Percentiles rank a stretch among this genome's conserved stretches.
phyloP scores from a whole-genome alignment of 2,329 filamentous ascomycete genomes.

The Periconia digitata region DNA sequence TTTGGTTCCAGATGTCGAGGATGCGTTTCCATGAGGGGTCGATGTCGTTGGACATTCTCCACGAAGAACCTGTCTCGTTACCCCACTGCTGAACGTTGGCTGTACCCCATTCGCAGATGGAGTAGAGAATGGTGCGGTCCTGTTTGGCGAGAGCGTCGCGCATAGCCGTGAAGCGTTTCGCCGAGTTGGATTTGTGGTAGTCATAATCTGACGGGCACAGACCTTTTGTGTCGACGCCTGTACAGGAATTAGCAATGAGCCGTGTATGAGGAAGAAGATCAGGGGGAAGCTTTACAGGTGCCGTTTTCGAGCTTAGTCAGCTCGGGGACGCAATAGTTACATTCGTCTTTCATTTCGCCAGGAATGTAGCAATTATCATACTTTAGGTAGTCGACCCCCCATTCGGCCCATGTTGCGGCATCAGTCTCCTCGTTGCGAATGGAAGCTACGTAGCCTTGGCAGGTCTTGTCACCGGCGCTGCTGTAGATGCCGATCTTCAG shows the following conservation, averaged over 20 bases:
- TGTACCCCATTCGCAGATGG: slow-evolving; percentile 39
- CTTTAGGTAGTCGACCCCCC: slow-evolving; percentile 34
- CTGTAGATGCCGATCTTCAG: slow-evolving; percentile 65
- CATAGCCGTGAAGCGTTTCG: slow-evolving; percentile 51
- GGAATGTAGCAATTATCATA: slow-evolving; percentile 42
- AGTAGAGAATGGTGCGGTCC: slow-evolving; percentile 37
- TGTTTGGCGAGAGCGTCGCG: slow-evolving; percentile 48
- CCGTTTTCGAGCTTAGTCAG: slow-evolving; percentile 31
- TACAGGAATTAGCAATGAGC: too few species aligned
- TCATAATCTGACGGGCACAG: slow-evolving; percentile 53
- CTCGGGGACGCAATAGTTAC: slow-evolving; percentile 44
- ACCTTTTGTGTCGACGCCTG: slow-evolving; percentile 28
- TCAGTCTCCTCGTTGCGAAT: slow-evolving; percentile 59
- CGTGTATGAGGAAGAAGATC: too few species aligned
- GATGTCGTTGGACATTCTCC: slow-evolving; percentile 33
- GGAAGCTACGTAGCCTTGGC: slow-evolving; percentile 58
- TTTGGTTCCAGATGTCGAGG: slow-evolving; percentile 24
- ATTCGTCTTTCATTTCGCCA: slow-evolving; percentile 41
- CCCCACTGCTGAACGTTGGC: slow-evolving; percentile 36
- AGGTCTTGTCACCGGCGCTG: slow-evolving; percentile 53
- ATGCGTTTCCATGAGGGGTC: slow-evolving; percentile 20
- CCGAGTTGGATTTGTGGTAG: slow-evolving; percentile 52
- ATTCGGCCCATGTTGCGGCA: slow-evolving; percentile 54
- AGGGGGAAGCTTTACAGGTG: slow-evolving; percentile 34
- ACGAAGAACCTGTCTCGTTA: slow-evolving; percentile 33